Evolutionary conservation across 139 green algal species (phyloP).

Genomic region (Chara braunii): DNA sequence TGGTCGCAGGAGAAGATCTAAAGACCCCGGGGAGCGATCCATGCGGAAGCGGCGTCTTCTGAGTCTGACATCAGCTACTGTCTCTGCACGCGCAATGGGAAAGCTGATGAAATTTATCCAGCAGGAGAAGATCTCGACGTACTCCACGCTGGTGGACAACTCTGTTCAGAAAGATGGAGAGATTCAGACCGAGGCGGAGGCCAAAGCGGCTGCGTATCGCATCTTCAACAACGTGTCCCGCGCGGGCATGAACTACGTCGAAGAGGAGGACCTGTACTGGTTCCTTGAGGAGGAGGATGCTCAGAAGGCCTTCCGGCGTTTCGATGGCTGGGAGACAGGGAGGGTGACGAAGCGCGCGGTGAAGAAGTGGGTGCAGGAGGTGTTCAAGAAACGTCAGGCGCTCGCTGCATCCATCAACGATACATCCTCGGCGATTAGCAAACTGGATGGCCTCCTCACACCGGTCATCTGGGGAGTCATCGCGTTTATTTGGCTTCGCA

Average conservation of each 20-base stretch:
- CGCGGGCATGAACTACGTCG: background rate
- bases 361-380: conserved; percentile 19
- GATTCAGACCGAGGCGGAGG: conserved; percentile 16
- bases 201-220: conserved; percentile 12
- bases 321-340: conserved; percentile 15
- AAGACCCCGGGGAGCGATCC: too few species aligned
- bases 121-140: background rate
- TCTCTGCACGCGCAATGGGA: background rate
- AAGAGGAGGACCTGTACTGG: conserved; percentile 5
- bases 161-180: background rate
- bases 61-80: background rate
- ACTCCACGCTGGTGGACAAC: too few species aligned
- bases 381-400: conserved; percentile 45
- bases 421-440: conserved; percentile 56
- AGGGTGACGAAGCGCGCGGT: conserved; percentile 1
- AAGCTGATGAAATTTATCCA: conserved; percentile 7
- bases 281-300: conserved; percentile 19
- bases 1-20: too few species aligned
- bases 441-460: conserved; percentile 59
- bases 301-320: background rate
- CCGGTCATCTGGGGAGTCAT: conserved; percentile 22
- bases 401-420: conserved; percentile 68
- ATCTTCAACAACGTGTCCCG: conserved; percentile 16
- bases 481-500: conserved; percentile 53
- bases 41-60: too few species aligned